These are phyloP conservation scores for Sporothrix inflata DNA, from an alignment of 2,329 filamentous ascomycete genomes.

Conservation along the genomic window DNA sequence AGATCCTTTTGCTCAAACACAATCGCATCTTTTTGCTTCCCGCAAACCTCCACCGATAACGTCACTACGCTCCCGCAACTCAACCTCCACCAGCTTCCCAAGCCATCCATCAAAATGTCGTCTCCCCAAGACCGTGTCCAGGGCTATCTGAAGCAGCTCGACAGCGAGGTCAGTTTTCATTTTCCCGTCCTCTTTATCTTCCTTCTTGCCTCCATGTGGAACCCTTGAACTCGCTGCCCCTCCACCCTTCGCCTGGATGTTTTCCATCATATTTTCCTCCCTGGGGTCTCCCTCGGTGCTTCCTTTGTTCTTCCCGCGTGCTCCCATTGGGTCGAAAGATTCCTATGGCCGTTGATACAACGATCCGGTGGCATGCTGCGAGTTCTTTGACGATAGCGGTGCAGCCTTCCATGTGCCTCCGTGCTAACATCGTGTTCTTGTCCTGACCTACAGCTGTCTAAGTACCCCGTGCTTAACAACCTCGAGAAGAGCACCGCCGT, in stretches of 20 bases:
- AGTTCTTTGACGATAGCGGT: background rate
- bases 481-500: constrained; percentile 82
- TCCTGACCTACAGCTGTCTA: constrained; percentile 69
- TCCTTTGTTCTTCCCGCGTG: constrained; percentile 3
- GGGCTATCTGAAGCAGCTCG: constrained; percentile 76
- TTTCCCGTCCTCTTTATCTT: constrained; percentile 27
- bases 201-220: background rate
- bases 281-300: background rate
- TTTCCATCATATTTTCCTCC: background rate
- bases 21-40: constrained; percentile 9
- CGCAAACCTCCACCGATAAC: constrained; percentile 17
- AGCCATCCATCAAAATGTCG: constrained; percentile 61
- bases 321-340: background rate
- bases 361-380: background rate
- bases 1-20: constrained; percentile 10
- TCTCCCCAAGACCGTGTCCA: constrained; percentile 75
- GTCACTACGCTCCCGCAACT: constrained; percentile 17
- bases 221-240: background rate
- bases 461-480: constrained; percentile 82
- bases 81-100: background rate
- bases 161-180: constrained; percentile 70
- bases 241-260: too few relatives aligned
- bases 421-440: constrained; percentile 2
- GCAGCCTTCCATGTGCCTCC: background rate
- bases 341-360: constrained; percentile 18